phyloP scores from a whole-genome alignment of 1,284 basidiomycete genomes.

The Leccinum proliferum region DNA sequence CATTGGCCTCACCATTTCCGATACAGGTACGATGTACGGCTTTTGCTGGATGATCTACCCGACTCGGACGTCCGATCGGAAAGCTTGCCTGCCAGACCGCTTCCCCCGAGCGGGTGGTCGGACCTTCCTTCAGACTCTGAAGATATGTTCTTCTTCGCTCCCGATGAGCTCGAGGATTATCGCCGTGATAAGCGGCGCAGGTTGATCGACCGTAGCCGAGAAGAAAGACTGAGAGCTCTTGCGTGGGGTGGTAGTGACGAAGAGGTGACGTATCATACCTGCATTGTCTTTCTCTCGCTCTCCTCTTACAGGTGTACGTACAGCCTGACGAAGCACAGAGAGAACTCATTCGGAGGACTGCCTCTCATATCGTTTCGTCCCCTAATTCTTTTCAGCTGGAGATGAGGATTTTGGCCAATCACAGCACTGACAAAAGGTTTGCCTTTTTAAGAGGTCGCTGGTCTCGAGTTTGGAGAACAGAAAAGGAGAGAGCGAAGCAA shows the following conservation, averaged over 20 bases:
- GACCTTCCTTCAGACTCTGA: constrained; percentile 79
- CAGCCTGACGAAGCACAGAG: constrained; percentile 65
- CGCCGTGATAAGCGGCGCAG: constrained; percentile 59
- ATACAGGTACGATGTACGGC: constrained; percentile 72
- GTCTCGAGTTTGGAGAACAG: constrained; percentile 53
- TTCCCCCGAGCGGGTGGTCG: constrained; percentile 66
- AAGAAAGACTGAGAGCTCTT: constrained; percentile 59
- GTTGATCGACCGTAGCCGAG: constrained; percentile 53
- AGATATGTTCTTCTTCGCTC: constrained; percentile 73
- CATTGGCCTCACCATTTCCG: constrained; percentile 12
- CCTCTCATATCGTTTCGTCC: constrained; percentile 57
- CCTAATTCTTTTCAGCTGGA: constrained; percentile 75
- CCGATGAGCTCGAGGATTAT: constrained; percentile 62
- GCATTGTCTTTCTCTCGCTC: neutral
- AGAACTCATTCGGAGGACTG: constrained; percentile 73
- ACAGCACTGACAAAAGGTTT: constrained; percentile 66
- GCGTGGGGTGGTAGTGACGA: constrained; percentile 71
- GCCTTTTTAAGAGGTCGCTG: constrained; percentile 76
- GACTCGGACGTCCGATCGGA: neutral
- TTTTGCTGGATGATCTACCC: constrained; percentile 55
- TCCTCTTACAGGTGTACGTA: constrained; percentile 11
- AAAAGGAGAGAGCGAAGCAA: constrained; percentile 39
- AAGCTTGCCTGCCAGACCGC: constrained; percentile 7
- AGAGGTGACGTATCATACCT: constrained; percentile 41
- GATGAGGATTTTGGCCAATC: constrained; percentile 83